These are phyloP conservation scores for Bruguiera gymnorhiza DNA, from an alignment of 345 rosid genomes.

Conservation along the genomic window DNA sequence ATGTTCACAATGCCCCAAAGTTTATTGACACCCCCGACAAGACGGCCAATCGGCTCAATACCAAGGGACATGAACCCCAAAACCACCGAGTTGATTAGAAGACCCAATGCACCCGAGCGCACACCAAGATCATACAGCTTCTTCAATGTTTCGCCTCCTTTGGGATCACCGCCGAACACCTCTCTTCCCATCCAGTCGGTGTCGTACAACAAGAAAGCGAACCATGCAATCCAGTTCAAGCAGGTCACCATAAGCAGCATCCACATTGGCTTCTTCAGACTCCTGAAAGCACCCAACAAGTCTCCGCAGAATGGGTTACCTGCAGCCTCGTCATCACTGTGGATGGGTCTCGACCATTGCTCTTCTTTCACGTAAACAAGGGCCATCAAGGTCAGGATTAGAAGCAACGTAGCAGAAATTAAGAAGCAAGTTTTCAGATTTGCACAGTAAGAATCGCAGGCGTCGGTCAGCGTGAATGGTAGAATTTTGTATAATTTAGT, in stretches of 20 bases:
- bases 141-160: constrained; percentile 20
- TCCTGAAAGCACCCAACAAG: constrained; percentile 41
- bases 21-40: constrained; percentile 51
- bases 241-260: constrained; percentile 64
- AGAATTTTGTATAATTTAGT: constrained; percentile 44
- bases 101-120: constrained; percentile 74
- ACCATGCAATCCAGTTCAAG: constrained; percentile 88
- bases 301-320: constrained; percentile 33
- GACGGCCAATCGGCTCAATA: constrained; percentile 41
- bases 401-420: constrained; percentile 53
- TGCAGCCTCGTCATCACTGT: neutral
- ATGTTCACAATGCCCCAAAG: constrained; percentile 76
- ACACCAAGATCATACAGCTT: constrained; percentile 63
- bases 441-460: constrained; percentile 80
- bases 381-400: constrained; percentile 38
- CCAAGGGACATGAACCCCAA: constrained; percentile 59
- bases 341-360: constrained; percentile 29
- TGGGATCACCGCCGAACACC: constrained; percentile 72
- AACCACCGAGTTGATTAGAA: constrained; percentile 74
- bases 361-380: constrained; percentile 45
- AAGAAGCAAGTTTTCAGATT: constrained; percentile 81
- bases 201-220: constrained; percentile 74
- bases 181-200: constrained; percentile 96
- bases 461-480: constrained; percentile 63
- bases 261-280: constrained; percentile 64